These are phyloP conservation scores for Neurospora pannonica DNA, from an alignment of 495 filamentous ascomycete genomes.

Conservation along the genomic window DNA sequence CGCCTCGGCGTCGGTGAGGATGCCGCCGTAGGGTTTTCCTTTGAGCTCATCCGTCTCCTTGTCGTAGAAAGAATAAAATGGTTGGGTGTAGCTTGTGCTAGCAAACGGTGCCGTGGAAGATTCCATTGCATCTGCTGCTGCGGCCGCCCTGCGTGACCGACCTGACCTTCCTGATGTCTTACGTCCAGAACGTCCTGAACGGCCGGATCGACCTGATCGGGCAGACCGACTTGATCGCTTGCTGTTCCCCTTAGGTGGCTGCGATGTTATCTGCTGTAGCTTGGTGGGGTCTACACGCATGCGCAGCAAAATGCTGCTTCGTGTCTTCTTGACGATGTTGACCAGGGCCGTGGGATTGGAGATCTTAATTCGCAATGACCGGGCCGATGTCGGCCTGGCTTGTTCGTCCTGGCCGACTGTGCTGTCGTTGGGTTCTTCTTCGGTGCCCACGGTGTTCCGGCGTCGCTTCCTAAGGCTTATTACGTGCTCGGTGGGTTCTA, in stretches of 20 bases:
- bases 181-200: neutral
- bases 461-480: constrained; percentile 36
- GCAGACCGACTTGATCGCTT: constrained; percentile 28
- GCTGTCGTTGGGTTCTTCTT: constrained; percentile 26
- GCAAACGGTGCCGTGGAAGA: constrained; percentile 38
- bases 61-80: constrained; percentile 77
- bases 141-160: constrained; percentile 1
- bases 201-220: neutral
- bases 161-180: neutral
- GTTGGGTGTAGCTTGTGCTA: constrained; percentile 46
- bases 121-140: constrained; percentile 17
- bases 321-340: constrained; percentile 29
- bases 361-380: constrained; percentile 33
- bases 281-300: constrained; percentile 52
- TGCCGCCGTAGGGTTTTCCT: constrained; percentile 91
- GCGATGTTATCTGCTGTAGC: constrained; percentile 49
- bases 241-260: constrained; percentile 34
- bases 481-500: constrained; percentile 33
- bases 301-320: constrained; percentile 25
- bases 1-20: constrained; percentile 78
- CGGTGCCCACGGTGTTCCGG: constrained; percentile 23
- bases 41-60: constrained; percentile 82
- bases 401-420: constrained; percentile 17
- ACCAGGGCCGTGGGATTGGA: constrained; percentile 5
- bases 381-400: constrained; percentile 25